Evolutionary conservation across 2,329 filamentous ascomycete genomes (phyloP).

Genomic region (Talaromyces verruculosus): DNA sequence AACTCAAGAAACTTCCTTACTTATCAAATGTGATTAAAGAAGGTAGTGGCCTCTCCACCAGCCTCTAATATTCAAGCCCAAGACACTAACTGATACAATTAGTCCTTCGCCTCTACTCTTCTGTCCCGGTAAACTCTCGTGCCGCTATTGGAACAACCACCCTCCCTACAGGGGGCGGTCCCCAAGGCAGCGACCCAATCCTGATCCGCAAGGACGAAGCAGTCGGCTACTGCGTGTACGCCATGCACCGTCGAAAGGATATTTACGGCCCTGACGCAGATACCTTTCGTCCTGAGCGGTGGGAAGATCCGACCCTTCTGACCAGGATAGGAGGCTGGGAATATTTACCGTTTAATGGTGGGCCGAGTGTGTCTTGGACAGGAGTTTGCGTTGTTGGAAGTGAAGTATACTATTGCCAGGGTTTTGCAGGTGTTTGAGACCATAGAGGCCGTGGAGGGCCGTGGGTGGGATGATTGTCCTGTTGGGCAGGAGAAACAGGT

Average conservation of each 20-base stretch:
- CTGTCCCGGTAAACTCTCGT: conserved; percentile 49
- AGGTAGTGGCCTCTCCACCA: background rate
- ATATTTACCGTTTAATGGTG: background rate
- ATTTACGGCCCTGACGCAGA: conserved; percentile 49
- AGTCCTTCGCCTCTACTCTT: conserved; percentile 46
- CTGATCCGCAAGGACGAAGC: conserved; percentile 65
- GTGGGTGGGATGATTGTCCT: background rate
- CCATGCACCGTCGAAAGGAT: conserved; percentile 68
- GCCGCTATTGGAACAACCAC: conserved; percentile 42
- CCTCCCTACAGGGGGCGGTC: conserved; percentile 58
- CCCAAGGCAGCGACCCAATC: conserved; percentile 59
- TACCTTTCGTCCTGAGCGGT: conserved; percentile 13
- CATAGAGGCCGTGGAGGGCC: background rate
- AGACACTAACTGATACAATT: background rate
- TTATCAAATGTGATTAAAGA: background rate
- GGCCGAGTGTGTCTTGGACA: background rate
- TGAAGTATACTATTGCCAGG: background rate
- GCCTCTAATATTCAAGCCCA: too few relatives aligned
- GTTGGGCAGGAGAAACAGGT: background rate
- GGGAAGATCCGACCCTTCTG: background rate
- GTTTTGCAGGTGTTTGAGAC: background rate
- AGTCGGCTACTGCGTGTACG: conserved; percentile 65
- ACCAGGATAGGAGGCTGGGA: background rate
- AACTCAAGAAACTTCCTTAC: background rate
- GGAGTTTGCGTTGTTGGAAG: background rate